Base-by-base conservation (phyloP, 2,329 filamentous ascomycete species). In the Beauveria sp. region DNA sequence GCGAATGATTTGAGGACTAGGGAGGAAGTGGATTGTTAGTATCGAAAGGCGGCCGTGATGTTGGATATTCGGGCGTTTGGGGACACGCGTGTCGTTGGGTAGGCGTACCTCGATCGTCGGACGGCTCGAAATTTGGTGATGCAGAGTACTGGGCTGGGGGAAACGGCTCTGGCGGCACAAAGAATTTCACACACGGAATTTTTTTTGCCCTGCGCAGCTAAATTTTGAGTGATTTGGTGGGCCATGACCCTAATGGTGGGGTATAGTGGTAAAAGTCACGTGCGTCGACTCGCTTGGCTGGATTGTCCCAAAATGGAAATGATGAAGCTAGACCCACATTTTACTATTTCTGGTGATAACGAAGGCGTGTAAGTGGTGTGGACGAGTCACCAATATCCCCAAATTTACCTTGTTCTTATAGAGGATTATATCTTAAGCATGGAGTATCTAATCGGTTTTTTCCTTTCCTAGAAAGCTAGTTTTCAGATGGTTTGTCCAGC, bases 1-100 rank as follows among this genome's bases (percentile, higher is more conserved):
- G 80, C 85, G 78, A 77, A 71, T 49, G 22, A 68, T 70, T 71
- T 26, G 63, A 55, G 69, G 73, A 74, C 71, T 72, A 70, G 72
- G 68, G 64, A 54, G 20, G 1, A 12, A 43, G 51, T 30, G 5
- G 7, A 57, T 40, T 38, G 43, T 55, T 12, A 62, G 55, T 59
- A 51, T 46, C 16, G 9, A 52, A 38, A 24, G 58, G 24, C 6
- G 24, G 50, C 28, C 26, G 30, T 42, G 49, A n/a, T 34, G 34
- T 10, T 57, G 45, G 7, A 16, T 12, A 49, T 38, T 24, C 4
- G 3, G n/a, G 46, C 42, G 50, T 52, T 12, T 28, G 26, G 26
- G 26, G 28, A 20, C 18, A 18, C 8, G 50, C 22, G 24, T 9
- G 45, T 28, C 38, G 18, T 20, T 28, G 53, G 57, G 46, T 16